A percentile compares a stretch with the other conserved stretches of the same genome.
These are phyloP conservation scores for Pseudocercospora cruenta DNA, from an alignment of 2,329 filamentous ascomycete species.

Conservation along the genomic window DNA sequence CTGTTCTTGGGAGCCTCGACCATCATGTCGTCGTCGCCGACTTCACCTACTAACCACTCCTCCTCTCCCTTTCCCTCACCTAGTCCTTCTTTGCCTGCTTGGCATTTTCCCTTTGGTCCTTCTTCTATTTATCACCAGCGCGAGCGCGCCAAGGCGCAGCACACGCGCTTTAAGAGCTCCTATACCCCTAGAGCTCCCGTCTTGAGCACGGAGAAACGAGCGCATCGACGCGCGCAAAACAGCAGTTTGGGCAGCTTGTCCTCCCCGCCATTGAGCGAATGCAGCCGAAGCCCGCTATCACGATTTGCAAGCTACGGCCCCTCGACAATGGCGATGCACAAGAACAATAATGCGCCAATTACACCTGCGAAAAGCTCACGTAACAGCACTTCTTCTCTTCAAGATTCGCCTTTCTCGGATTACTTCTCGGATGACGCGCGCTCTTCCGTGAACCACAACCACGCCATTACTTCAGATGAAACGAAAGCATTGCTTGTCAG, in stretches of 20 bases:
- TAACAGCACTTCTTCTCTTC: constrained; percentile 26
- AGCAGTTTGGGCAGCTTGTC: constrained; percentile 21
- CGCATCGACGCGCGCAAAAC: constrained; percentile 34
- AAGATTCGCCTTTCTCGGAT: constrained; percentile 46
- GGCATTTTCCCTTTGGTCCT: constrained; percentile 39
- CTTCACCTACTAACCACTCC: constrained; percentile 18
- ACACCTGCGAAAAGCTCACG: constrained; percentile 33
- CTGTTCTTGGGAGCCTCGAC: constrained; percentile 15
- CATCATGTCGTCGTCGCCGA: constrained; percentile 20
- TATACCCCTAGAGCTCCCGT: constrained; percentile 32
- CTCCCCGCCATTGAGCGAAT: constrained; percentile 22
- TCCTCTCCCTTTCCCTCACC: constrained; percentile 23
- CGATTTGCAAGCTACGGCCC: constrained; percentile 22
- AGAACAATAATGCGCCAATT: constrained; percentile 21
- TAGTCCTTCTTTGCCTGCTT: constrained; percentile 22
- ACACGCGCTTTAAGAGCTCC: constrained; percentile 28
- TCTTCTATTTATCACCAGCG: constrained; percentile 38
- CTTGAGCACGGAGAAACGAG: constrained; percentile 35
- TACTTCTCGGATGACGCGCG: constrained; percentile 45
- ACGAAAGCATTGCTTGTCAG: constrained; percentile 42
- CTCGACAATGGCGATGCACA: constrained; percentile 15
- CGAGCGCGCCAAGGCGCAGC: constrained; percentile 20
- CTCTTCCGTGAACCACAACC: constrained; percentile 29
- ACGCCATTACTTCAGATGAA: constrained; percentile 31
- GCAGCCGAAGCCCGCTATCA: constrained; percentile 26